Evolutionary conservation across 1,284 basidiomycete genomes (phyloP), one percentile per base, ranked within the genome.

Genomic region (Heterobasidion annosum): DNA sequence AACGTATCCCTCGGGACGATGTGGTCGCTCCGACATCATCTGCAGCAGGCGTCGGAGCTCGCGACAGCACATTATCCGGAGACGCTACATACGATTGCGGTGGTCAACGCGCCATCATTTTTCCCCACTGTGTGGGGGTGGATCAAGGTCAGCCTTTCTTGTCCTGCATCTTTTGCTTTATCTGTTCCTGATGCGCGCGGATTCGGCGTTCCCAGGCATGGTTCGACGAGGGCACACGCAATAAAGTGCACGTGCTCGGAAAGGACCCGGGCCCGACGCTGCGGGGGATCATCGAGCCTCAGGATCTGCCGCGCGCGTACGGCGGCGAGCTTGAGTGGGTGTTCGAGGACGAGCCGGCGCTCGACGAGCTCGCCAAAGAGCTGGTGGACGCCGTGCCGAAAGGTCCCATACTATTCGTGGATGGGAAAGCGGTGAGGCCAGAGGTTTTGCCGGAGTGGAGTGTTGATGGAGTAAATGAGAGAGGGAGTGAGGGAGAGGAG

Each of bases 51-150:
- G 0, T 83, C 83, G 16, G 75, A 72, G 13, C 74, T 91, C 50
- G 86, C 85, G 1, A 88, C 85, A 0, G 85, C 85, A 16, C 84
- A 90, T 61, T 91, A 90, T 63, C 88, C 89, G 1, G 88, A 91
- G 66, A 88, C 85, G 0, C 68, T 88, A 43, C 72, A 75, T 61
- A 75, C 74, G 16, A 80, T 83, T 58, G 82, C 75, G 19, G 70
- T 91, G 53, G 81, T 91, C 46, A 90, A 90, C 57, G 81, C 85
- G 0, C 89, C 89, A 0, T 71, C 79, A 0, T 91, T 88, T 70
- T 90, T 90, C 64, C 78, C 83, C 1, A 88, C 83, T 1, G 73
- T 88, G 18, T 91, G 88, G 88, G 76, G 75, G 16, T 91, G 87
- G 88, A 75, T 91, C 62, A 88, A 86, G 73, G 84, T 82, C 52